Conservation (phyloP, 257 asterid genomes). For the Solanum corneliomulleri region DNA sequence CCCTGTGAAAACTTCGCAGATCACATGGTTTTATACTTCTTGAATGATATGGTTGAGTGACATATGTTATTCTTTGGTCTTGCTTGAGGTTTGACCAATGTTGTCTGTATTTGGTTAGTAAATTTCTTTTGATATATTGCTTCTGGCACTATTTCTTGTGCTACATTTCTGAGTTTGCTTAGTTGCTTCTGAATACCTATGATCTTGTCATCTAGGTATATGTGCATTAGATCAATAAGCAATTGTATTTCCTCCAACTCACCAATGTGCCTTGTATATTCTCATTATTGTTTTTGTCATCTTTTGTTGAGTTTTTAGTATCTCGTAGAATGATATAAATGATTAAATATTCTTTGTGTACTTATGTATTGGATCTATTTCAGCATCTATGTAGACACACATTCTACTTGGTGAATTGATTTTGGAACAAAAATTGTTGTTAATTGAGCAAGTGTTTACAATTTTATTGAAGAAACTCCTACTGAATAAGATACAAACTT, state of each 20-base stretch:
- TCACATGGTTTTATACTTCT: neutral
- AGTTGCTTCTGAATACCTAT: constrained; percentile 73
- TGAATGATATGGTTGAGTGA: too few relatives aligned
- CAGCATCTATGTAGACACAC: too few relatives aligned
- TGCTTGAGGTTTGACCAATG: too few relatives aligned
- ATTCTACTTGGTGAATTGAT: too few relatives aligned
- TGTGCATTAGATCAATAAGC: constrained; percentile 69
- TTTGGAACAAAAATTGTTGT: too few relatives aligned
- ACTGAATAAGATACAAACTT: neutral
- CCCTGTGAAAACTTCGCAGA: constrained; percentile 60
- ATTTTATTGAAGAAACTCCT: neutral
- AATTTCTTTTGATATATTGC: too few relatives aligned
- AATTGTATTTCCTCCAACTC: constrained; percentile 67
- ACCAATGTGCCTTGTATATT: constrained; percentile 43
- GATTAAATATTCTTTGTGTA: neutral
- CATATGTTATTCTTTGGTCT: too few relatives aligned
- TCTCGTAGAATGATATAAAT: too few relatives aligned
- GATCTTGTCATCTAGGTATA: constrained; percentile 61
- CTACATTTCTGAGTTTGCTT: constrained; percentile 35
- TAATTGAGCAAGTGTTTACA: neutral
- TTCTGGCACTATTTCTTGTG: too few relatives aligned
- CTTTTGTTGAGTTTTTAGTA: neutral
- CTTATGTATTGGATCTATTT: neutral
- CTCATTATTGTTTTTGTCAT: neutral
- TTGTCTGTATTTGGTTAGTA: too few relatives aligned